Evolutionary conservation across 179 eudicot genomes (phyloP).

Genomic region (Carnegiea gigantea): DNA sequence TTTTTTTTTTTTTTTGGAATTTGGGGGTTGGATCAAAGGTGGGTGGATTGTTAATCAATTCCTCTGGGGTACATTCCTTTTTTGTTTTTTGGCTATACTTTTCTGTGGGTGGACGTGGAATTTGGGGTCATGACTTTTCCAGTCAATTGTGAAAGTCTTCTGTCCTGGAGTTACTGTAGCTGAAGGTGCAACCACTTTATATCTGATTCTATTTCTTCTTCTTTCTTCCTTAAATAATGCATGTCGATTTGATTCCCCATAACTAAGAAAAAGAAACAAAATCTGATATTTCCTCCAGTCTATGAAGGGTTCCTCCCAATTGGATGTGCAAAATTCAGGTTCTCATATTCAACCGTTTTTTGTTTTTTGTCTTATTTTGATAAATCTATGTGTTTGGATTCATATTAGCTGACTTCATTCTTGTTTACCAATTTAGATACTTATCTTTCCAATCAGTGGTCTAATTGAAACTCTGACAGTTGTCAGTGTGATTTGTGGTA

Average conservation of each 20-base stretch:
- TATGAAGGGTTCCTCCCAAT: not conserved
- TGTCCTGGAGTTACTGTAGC: not conserved
- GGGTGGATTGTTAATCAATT: not conserved
- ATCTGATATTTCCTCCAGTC: not conserved
- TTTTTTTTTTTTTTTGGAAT: not conserved
- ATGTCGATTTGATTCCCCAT: not conserved
- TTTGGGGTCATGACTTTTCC: not conserved
- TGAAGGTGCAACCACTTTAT: not conserved
- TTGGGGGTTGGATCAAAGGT: not conserved
- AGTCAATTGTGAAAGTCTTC: constrained; percentile 13
- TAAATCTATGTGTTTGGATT: not conserved
- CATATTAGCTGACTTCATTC: not conserved
- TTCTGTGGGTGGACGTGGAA: constrained; percentile 1
- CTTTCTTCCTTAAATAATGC: not conserved
- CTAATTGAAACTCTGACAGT: not conserved
- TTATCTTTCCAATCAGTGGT: not conserved
- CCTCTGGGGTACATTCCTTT: not conserved
- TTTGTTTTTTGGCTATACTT: not conserved
- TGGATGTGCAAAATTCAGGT: not conserved
- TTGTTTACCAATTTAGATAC: not conserved
- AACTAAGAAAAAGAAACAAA: not conserved
- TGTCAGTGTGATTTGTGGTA: not conserved
- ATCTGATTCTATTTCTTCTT: not conserved
- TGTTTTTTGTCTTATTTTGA: not conserved
- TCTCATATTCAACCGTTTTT: not conserved